A percentile compares a stretch with the other conserved stretches of the same genome.
phyloP scores from a whole-genome alignment of 768 basidiomycete genomes.

The Rickenella mellea region DNA sequence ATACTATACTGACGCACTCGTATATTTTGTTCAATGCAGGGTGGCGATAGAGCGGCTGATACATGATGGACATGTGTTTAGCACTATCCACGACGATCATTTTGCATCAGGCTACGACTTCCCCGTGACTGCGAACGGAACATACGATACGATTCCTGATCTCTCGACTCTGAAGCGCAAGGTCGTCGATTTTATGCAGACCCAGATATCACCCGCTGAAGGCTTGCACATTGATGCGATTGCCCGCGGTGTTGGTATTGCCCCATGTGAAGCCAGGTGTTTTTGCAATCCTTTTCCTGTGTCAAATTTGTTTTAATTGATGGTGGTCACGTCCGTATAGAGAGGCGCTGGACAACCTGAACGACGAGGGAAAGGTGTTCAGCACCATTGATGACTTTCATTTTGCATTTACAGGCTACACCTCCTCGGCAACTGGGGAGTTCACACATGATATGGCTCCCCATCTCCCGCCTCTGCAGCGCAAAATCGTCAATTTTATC shows the following conservation, averaged over 20 bases:
- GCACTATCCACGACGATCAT: slow-evolving; percentile 73
- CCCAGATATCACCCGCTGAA: slow-evolving; percentile 38
- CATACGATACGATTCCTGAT: slow-evolving; percentile 39
- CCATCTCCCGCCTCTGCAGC: slow-evolving; percentile 52
- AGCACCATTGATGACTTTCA: slow-evolving; percentile 77
- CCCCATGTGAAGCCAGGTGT: slow-evolving; percentile 58
- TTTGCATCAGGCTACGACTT: slow-evolving; percentile 39
- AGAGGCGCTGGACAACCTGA: slow-evolving; percentile 63
- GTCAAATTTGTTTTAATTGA: slow-evolving; percentile 2
- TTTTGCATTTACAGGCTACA: too few species aligned
- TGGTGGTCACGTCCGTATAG: slow-evolving; percentile 24
- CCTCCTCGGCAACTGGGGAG: too few species aligned
- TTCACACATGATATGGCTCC: too few species aligned
- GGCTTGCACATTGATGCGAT: slow-evolving; percentile 72
- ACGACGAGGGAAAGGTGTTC: slow-evolving; percentile 74
- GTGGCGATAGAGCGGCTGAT: slow-evolving; percentile 67
- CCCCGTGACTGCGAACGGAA: slow-evolving; percentile 18
- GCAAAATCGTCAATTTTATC: slow-evolving; percentile 58
- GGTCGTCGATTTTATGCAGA: slow-evolving; percentile 57
- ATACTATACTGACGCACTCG: slow-evolving; percentile 1
- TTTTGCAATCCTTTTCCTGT: slow-evolving; percentile 2
- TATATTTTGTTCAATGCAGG: slow-evolving; percentile 24
- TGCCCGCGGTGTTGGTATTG: slow-evolving; percentile 50
- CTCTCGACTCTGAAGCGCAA: slow-evolving; percentile 50
- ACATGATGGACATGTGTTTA: slow-evolving; percentile 72